Base-by-base conservation (phyloP, 306 rosid genomes). In the Inga leiocalycina region DNA sequence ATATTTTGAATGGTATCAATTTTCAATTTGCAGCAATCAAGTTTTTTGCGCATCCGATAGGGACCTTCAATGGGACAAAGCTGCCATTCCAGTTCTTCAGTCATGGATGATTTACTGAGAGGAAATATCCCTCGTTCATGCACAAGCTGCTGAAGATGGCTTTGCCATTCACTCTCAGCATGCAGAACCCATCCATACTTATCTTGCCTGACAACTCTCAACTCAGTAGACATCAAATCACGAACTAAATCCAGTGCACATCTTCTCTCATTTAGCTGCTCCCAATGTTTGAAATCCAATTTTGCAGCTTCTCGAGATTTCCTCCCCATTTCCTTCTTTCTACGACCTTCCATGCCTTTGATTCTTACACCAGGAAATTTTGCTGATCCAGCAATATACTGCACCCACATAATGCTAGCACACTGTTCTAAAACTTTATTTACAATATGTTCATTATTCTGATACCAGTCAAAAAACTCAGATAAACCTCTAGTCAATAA, bases 51-150 rank as follows among this genome's bases (percentile, higher is more conserved):
- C 99, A 92, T 97, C 84, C 99, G 90, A 81, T 97, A 97, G 0
- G 99, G 99, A 82, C 99, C 98, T 88, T 97, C 99, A 85, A 97
- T 97, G 80, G 97, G 98, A 80, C 99, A 97, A 76, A 97, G 99
- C 82, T 97, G 93, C 97, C 99, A 97, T 81, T 93, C 97, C 67
- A 91, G 88, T 78, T 91, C 99, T 79, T 86, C 95, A 3, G 78
- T 75, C 68, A 70, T 82, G 66, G 91, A 82, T 76, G 94, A 87
- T 85, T 89, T 91, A 71, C 81, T 81, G 78, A 92, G 84, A n/a
- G 97, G 97, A 80, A 97, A 91, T 84, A 97, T 94, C 74, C 99
- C 97, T 1, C 99, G 94, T 84, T 97, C 98, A 85, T 97, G 99
- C 71, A 97, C 94, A 88, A 97, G 99, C 80, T 97, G 92, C 82